Conservation (phyloP, 139 green algal species). For the Coelastrella sp. region DNA sequence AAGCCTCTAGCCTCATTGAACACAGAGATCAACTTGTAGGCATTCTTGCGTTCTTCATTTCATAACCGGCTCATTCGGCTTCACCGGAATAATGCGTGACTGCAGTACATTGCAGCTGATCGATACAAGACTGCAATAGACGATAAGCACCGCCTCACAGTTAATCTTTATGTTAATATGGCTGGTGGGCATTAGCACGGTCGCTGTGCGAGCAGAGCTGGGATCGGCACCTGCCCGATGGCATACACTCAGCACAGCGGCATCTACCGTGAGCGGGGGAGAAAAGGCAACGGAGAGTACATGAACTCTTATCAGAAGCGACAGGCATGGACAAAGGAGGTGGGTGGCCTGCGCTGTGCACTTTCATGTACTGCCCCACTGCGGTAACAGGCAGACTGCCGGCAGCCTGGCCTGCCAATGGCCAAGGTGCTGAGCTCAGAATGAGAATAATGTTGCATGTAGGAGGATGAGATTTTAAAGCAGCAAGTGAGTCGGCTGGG, state of each 20-base stretch:
- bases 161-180: too few species aligned
- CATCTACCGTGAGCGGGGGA: background rate
- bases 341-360: background rate
- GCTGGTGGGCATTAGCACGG: too few species aligned
- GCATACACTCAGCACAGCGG: background rate
- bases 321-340: conserved; percentile 42
- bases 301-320: conserved; percentile 42
- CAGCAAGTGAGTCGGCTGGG: conserved; percentile 40
- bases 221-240: background rate
- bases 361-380: conserved; percentile 7
- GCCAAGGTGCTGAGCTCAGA: background rate
- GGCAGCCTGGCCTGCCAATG: too few species aligned
- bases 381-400: background rate
- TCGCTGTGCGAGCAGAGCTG: too few species aligned
- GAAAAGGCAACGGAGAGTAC: background rate
- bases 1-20: background rate
- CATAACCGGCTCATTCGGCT: background rate
- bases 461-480: conserved; percentile 44
- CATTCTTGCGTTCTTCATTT: background rate
- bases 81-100: background rate
- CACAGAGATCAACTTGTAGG: too few species aligned
- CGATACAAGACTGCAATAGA: too few species aligned
- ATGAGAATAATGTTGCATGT: background rate
- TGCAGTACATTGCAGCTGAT: background rate
- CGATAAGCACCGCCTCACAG: too few species aligned